phyloP scores from a whole-genome alignment of 768 basidiomycete species.

The Lactifluus volemus region DNA sequence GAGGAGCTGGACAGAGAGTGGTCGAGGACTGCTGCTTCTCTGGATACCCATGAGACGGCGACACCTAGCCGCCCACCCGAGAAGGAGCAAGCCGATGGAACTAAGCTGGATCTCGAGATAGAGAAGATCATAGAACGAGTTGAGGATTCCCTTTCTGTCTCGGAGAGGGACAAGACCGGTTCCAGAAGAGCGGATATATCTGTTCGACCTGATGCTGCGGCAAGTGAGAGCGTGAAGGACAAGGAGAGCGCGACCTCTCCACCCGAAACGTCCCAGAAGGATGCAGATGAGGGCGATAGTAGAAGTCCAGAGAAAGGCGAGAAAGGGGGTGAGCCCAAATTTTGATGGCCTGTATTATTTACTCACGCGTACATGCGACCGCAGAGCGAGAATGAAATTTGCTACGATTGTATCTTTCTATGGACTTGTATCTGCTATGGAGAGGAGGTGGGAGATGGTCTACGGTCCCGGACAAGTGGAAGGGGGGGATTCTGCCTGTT shows the following conservation, averaged over 20 bases:
- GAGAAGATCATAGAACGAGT: slow-evolving; percentile 5
- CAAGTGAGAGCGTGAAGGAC: not conserved
- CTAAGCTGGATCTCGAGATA: slow-evolving; percentile 3
- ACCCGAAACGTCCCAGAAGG: not conserved
- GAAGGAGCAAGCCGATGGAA: not conserved
- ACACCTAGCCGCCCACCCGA: not conserved
- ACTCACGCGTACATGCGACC: not conserved
- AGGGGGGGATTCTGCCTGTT: not conserved
- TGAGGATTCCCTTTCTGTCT: not conserved
- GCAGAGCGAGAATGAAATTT: not conserved
- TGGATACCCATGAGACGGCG: slow-evolving; percentile 4
- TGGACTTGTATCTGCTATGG: not conserved
- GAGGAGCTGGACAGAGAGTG: slow-evolving; percentile 16
- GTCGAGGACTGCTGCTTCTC: not conserved
- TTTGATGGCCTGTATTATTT: too few species aligned
- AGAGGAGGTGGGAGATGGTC: too few species aligned
- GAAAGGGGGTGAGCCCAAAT: not conserved
- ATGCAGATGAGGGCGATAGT: not conserved
- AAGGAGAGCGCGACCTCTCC: not conserved
- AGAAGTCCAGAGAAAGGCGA: not conserved
- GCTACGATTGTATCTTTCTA: not conserved
- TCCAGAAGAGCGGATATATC: not conserved
- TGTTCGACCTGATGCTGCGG: not conserved
- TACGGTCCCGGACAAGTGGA: not conserved
- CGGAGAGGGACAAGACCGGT: not conserved